Evolutionary conservation across 306 rosid species (phyloP), one percentile per base, ranked within the genome.

Genomic region (Notholithocarpus densiflorus): DNA sequence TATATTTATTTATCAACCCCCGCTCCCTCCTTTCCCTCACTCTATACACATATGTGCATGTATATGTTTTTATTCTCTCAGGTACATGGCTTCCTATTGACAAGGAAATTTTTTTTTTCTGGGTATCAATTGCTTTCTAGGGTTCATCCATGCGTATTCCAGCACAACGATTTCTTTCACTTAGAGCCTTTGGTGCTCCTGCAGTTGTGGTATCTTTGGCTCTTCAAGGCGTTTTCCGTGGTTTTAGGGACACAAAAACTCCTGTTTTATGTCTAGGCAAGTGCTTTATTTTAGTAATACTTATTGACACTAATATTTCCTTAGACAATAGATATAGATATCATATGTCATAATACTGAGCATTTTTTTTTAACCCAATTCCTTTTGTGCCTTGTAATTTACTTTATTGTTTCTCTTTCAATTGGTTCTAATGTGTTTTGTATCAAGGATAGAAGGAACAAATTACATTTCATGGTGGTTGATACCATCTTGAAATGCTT

Each of bases 221-320:
- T 75, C 97, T 93, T 77, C 99, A 95, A 83, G 99, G 99, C 71
- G 87, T 95, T 85, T 95, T 95, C 77, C 98, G 98, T 77, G 99
- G 99, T 74, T 95, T 93, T 82, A 95, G 90, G 88, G 99, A 95
- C 83, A 95, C 99, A 34, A 88, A 86, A 86, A 95, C 97, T 70
- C 97, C 99, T 32, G 91, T 95, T 75, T 56, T 93, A 56, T 93
- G 99, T 85, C 87, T 95, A 84, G 99, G 99, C 83, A 89, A 88
- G 94, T 86, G 51, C 80, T 78, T 76, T 45, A 43, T 51, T 21
- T 43, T 45, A 23, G 24, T 68, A 68, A 68, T 21, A 37, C 52
- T 68, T 34, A 6, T 32, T 68, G 72, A 34, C 27, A 1, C 8
- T 6, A 5, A 34, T 34, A 68, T 31, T 23, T 34, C n/a, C 37